Conservation (phyloP, 2,329 filamentous ascomycete genomes). For the Pseudogymnoascus sp. region DNA sequence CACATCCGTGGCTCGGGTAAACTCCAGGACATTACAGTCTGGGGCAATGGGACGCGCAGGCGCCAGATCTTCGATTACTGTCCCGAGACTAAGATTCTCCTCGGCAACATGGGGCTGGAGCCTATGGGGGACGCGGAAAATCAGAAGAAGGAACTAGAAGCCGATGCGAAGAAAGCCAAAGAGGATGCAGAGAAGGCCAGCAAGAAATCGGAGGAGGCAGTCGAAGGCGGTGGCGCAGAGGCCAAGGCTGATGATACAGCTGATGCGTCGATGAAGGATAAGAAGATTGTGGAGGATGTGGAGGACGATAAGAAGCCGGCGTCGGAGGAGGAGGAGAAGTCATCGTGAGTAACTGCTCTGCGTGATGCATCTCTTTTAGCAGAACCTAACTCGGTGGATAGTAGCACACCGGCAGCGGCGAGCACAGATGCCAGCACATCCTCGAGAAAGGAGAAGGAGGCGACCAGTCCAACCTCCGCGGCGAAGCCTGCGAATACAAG, state of each 20-base stretch:
- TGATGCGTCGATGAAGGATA: not conserved
- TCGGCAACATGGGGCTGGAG: constrained; percentile 32
- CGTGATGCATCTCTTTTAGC: not conserved
- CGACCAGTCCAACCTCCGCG: not conserved
- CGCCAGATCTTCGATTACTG: constrained; percentile 48
- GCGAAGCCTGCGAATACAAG: not conserved
- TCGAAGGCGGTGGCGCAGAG: not conserved
- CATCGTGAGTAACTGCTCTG: not conserved
- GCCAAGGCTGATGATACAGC: not conserved
- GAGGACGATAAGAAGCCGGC: not conserved
- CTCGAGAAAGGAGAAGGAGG: not conserved
- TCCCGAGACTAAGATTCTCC: constrained; percentile 49
- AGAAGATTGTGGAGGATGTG: not conserved
- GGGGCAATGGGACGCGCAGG: constrained; percentile 39
- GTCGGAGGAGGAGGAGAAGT: not conserved
- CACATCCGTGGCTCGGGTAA: constrained; percentile 44
- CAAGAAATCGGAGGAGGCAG: not conserved
- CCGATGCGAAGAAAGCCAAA: not conserved
- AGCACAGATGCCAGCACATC: not conserved
- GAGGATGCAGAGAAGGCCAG: not conserved
- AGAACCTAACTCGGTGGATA: constrained; percentile 2
- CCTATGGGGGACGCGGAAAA: constrained; percentile 27
- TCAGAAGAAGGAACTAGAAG: constrained; percentile 12
- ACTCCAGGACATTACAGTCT: constrained; percentile 38
- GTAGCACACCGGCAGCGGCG: not conserved